Percentiles rank a stretch among this genome's conserved stretches.
These are phyloP conservation scores for Zygnema circumcarinatum DNA, from an alignment of 139 green algal species.

Conservation along the genomic window DNA sequence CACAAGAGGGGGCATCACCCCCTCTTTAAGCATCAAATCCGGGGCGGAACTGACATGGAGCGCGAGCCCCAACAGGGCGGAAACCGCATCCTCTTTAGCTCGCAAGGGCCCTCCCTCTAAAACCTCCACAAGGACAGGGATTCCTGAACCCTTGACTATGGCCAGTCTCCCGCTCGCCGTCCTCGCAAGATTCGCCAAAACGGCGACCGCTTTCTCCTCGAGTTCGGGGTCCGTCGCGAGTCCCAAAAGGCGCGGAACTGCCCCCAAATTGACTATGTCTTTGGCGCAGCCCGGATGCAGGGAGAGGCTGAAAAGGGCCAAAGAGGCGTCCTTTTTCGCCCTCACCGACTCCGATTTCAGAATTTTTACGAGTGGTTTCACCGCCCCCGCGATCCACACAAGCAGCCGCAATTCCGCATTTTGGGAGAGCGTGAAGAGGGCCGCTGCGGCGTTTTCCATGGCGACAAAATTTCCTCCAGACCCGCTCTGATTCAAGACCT, in stretches of 20 bases:
- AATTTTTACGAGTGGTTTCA: not conserved
- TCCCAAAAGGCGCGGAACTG: not conserved
- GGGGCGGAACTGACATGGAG: not conserved
- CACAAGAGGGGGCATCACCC: not conserved
- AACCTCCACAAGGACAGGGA: constrained; percentile 10
- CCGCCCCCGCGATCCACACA: not conserved
- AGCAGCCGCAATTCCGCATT: not conserved
- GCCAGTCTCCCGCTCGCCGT: not conserved
- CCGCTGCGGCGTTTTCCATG: constrained; percentile 5
- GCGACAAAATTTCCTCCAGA: not conserved
- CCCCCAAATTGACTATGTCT: not conserved
- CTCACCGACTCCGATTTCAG: not conserved
- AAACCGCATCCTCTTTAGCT: constrained; percentile 6
- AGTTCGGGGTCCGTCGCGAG: not conserved
- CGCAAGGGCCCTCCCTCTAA: not conserved
- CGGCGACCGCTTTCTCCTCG: constrained; percentile 1
- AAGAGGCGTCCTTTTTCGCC: not conserved
- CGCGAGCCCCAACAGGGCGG: not conserved
- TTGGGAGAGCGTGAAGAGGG: not conserved
- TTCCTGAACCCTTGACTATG: not conserved
- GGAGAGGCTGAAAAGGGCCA: not conserved
- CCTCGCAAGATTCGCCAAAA: not conserved
- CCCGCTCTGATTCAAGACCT: not conserved
- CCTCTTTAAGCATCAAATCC: not conserved
- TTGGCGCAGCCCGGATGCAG: not conserved